Evolutionary conservation across 2,329 filamentous ascomycete genomes (phyloP).

Genomic region (Knufia petricola): DNA sequence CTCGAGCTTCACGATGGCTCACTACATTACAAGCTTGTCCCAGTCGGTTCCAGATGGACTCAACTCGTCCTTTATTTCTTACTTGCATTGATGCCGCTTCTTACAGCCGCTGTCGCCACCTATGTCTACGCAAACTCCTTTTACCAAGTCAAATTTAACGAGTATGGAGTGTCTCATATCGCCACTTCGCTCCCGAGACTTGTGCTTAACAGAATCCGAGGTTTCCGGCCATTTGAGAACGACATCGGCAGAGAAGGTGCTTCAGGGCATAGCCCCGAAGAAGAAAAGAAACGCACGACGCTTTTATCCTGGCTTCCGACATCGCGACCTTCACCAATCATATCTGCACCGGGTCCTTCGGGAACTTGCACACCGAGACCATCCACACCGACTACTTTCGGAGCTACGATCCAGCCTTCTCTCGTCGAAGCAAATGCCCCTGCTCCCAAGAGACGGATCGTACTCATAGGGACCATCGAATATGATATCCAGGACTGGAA

Average conservation of each 20-base stretch:
- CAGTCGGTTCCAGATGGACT: slow-evolving; percentile 8
- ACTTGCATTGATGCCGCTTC: slow-evolving; percentile 10
- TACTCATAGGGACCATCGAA: slow-evolving; percentile 54
- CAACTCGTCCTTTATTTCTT: slow-evolving; percentile 9
- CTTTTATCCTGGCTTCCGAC: too few relatives aligned
- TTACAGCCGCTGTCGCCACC: slow-evolving; percentile 6
- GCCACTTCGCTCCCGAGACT: neutral
- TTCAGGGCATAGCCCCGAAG: neutral
- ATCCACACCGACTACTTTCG: neutral
- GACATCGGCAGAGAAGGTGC: neutral
- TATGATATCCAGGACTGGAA: slow-evolving; percentile 54
- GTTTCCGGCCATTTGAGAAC: neutral
- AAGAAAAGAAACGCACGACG: too few relatives aligned
- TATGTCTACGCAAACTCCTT: slow-evolving; percentile 9
- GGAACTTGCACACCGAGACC: neutral
- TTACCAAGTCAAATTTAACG: slow-evolving; percentile 13
- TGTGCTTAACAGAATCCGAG: neutral
- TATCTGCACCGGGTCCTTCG: too few relatives aligned
- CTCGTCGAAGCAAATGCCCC: neutral
- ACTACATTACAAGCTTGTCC: slow-evolving; percentile 8
- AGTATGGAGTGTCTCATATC: slow-evolving; percentile 3
- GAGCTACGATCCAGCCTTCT: slow-evolving; percentile 15
- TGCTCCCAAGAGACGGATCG: slow-evolving; percentile 32
- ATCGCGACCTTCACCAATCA: too few relatives aligned
- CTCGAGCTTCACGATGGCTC: slow-evolving; percentile 12